Conservation (phyloP, 2,329 filamentous ascomycete species). For the Cladobotryum protrusum region DNA sequence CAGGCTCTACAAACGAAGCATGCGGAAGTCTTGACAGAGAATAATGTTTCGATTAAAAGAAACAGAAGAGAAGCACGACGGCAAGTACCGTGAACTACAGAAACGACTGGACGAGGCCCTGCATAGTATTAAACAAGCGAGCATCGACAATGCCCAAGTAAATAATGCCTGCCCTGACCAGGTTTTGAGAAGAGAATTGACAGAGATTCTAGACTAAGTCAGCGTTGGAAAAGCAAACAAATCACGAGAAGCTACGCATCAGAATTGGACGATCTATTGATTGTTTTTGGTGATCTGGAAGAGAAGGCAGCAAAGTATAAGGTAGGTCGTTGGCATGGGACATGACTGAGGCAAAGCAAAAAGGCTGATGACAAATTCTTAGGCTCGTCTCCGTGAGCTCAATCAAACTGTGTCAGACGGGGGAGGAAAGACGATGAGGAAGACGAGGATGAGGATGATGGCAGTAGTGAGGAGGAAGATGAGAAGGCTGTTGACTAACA, state of each 20-base stretch:
- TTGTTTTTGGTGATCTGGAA: conserved; percentile 75
- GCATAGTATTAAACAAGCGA: conserved; percentile 15
- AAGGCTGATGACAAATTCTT: not conserved
- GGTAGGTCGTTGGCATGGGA: conserved; percentile 36
- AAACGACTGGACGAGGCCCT: conserved; percentile 20
- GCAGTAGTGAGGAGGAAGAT: conserved; percentile 33
- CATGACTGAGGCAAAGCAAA: no score
- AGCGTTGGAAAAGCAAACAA: conserved; percentile 44
- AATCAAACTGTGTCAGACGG: conserved; percentile 65
- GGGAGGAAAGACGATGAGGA: conserved; percentile 48
- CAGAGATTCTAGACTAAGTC: conserved; percentile 23
- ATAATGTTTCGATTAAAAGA: conserved; percentile 25
- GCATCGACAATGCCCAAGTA: conserved; percentile 22
- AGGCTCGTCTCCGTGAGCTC: conserved; percentile 57
- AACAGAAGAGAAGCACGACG: conserved; percentile 18
- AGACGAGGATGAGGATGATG: conserved; percentile 55
- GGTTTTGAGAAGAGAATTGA: not conserved
- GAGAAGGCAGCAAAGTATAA: conserved; percentile 72
- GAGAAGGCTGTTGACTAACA: conserved; percentile 9
- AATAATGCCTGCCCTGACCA: conserved; percentile 2
- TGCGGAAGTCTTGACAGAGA: conserved; percentile 29
- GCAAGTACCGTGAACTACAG: conserved; percentile 20
- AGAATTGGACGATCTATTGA: conserved; percentile 73
- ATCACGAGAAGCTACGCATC: conserved; percentile 55
- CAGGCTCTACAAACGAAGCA: conserved; percentile 43